Base-by-base conservation (phyloP, 1,284 basidiomycete species). In the Paramarasmius palmivorus region DNA sequence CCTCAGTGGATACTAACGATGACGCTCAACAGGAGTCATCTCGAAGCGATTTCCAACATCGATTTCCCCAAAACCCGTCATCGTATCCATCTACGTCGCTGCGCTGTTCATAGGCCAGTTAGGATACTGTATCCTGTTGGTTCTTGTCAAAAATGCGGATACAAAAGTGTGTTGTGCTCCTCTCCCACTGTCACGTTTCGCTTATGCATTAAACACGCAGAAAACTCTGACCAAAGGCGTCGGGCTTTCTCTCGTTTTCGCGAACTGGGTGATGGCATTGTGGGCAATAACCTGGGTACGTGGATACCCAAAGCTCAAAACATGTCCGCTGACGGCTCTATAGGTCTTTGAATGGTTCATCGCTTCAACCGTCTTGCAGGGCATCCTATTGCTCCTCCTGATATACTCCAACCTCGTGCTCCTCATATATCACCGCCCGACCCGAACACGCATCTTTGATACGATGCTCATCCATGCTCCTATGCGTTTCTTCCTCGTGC, bases 221-320 rank as follows among this genome's bases (percentile, higher is more conserved):
- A 77, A 72, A 50, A 80, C 88, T 0, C 68, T 93, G 4, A 79
- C 88, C 1, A 84, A 90, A 61, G 92, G 86, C 5, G 88, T 93
- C 9, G 93, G 93, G 0, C 66, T 90, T 3, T 78, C 88, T 1
- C 79, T 95, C 40, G 89, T 94, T 0, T 65, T 91, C 23, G 82
- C 90, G 3, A 95, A 96, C 65, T 88, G 90, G 79, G 62, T 90
- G 6, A 88, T 93, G 81, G 92, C 89, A 0, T 68, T 82, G 2
- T 95, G 92, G 91, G 89, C 90, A 0, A 80, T 95, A 38, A 75
- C 86, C 58, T 95, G 89, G 82, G 89, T 93, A 61, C 32, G 79
- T 55, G 20, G 1, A 20, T 6, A 7, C 5, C 8, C 49, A 22
- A 5, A n/a, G 10, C 19, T 42, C 40, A 23, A 2, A 29, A 34